These are phyloP conservation scores for Globisporangium rhizosaccharum DNA, from an alignment of 352 stramenopile species.

Conservation along the genomic window DNA sequence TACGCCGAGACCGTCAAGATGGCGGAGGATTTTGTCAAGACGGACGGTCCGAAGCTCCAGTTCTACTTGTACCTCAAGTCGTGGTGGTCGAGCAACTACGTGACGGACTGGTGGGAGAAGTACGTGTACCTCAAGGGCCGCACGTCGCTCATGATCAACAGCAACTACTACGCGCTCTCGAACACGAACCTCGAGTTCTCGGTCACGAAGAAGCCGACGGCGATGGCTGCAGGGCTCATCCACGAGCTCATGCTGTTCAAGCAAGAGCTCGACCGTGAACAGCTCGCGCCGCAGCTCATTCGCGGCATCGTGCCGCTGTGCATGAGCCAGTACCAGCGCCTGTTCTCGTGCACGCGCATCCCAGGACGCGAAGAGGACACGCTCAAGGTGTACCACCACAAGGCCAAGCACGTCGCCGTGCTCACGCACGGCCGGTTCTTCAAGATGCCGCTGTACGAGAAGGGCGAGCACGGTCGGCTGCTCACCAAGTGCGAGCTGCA, in stretches of 20 bases:
- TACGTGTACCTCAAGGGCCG: slow-evolving; percentile 88
- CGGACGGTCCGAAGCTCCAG: slow-evolving; percentile 88
- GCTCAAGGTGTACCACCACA: slow-evolving; percentile 64
- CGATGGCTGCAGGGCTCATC: slow-evolving; percentile 60
- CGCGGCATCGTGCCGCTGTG: slow-evolving; percentile 84
- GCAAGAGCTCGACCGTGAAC: slow-evolving; percentile 79
- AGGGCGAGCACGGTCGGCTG: slow-evolving; percentile 68
- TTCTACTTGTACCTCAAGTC: slow-evolving; percentile 89
- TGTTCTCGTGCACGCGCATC: slow-evolving; percentile 88
- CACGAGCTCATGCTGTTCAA: slow-evolving; percentile 87
- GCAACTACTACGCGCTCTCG: slow-evolving; percentile 89
- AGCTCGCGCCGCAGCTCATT: slow-evolving; percentile 76
- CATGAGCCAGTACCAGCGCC: slow-evolving; percentile 88
- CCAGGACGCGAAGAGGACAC: slow-evolving; percentile 81
- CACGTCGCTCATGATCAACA: slow-evolving; percentile 89
- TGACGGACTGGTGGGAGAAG: slow-evolving; percentile 89
- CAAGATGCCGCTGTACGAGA: slow-evolving; percentile 84
- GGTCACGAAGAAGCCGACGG: slow-evolving; percentile 51
- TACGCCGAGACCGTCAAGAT: slow-evolving; percentile 85
- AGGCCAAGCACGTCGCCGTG: slow-evolving; percentile 87
- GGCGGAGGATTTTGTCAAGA: slow-evolving; percentile 81
- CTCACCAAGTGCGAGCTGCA: slow-evolving; percentile 78
- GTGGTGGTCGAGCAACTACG: slow-evolving; percentile 88
- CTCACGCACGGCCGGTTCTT: slow-evolving; percentile 83
- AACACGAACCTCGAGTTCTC: slow-evolving; percentile 55